phyloP scores from a whole-genome alignment of 805 yeast genomes.

The Wickerhamiella slavikovae region DNA sequence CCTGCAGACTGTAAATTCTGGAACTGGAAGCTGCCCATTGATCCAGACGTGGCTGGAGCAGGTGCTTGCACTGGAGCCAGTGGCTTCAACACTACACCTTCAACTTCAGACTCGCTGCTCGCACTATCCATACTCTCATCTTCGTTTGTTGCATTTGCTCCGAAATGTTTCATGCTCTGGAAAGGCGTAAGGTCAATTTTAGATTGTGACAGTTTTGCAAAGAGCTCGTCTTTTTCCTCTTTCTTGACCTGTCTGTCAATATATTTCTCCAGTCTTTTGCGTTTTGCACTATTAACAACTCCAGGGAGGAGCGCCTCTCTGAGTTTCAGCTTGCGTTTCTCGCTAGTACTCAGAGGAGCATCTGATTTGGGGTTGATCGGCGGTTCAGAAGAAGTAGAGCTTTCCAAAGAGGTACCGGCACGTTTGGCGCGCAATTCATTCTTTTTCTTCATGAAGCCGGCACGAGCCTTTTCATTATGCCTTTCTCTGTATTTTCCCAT shows the following conservation, averaged over 20 bases:
- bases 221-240: constrained; percentile 55
- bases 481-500: constrained; percentile 75
- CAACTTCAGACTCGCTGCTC: constrained; percentile 35
- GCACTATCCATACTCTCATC: constrained; percentile 55
- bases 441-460: constrained; percentile 68
- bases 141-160: constrained; percentile 54
- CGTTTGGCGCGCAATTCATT: constrained; percentile 41
- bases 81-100: constrained; percentile 38
- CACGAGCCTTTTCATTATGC: constrained; percentile 67
- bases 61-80: too few species aligned
- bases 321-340: constrained; percentile 46
- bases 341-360: constrained; percentile 42
- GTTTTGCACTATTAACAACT: constrained; percentile 48
- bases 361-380: constrained; percentile 43
- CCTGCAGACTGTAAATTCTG: too few species aligned
- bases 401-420: too few species aligned
- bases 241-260: constrained; percentile 23
- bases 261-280: constrained; percentile 71
- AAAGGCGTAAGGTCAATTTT: constrained; percentile 50
- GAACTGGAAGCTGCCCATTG: too few species aligned
- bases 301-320: constrained; percentile 36
- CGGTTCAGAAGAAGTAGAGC: constrained; percentile 9
- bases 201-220: constrained; percentile 46
- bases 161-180: constrained; percentile 45
- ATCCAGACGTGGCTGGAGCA: too few species aligned